Percentiles rank a stretch among this genome's conserved stretches.
phyloP scores from a whole-genome alignment of 1,284 basidiomycete species.

The Ustilago crameri region DNA sequence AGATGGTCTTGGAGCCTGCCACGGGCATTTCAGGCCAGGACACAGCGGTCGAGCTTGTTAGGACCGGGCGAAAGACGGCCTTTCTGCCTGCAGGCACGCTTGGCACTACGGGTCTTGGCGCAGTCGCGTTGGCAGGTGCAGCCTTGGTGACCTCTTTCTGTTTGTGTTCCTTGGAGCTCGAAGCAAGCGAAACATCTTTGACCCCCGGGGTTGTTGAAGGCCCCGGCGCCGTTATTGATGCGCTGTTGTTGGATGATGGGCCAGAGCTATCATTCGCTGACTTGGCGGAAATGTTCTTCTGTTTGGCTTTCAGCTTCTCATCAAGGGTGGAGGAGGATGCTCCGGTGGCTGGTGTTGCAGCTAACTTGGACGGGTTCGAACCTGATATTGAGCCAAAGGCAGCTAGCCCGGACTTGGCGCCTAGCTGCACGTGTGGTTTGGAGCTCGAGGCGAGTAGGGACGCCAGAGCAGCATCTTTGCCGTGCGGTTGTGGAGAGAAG shows the following conservation, averaged over 20 bases:
- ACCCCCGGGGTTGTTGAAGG: constrained; percentile 3
- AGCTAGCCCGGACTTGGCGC: constrained; percentile 21
- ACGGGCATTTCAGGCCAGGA: constrained; percentile 47
- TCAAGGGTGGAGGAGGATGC: constrained; percentile 6
- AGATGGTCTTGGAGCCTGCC: constrained; percentile 42
- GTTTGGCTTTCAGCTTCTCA: constrained; percentile 14
- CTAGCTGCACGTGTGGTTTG: constrained; percentile 23
- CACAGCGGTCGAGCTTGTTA: constrained; percentile 43
- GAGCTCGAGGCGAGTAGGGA: constrained; percentile 37
- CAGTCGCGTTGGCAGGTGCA: background rate
- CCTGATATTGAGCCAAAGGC: constrained; percentile 26
- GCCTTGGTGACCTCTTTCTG: background rate
- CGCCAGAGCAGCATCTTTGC: constrained; percentile 47
- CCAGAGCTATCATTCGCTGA: background rate
- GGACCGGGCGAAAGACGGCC: constrained; percentile 46
- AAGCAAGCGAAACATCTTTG: constrained; percentile 1
- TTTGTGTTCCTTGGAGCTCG: constrained; percentile 7
- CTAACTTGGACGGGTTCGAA: background rate
- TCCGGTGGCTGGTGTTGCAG: background rate
- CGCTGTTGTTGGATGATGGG: background rate
- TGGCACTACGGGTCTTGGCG: constrained; percentile 3
- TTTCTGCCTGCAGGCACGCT: constrained; percentile 28
- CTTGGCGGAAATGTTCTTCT: constrained; percentile 1
- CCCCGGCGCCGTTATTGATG: background rate
- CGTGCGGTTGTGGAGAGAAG: constrained; percentile 40